phyloP scores from a whole-genome alignment of 2,329 filamentous ascomycete genomes.

The Colletotrichum lupini region DNA sequence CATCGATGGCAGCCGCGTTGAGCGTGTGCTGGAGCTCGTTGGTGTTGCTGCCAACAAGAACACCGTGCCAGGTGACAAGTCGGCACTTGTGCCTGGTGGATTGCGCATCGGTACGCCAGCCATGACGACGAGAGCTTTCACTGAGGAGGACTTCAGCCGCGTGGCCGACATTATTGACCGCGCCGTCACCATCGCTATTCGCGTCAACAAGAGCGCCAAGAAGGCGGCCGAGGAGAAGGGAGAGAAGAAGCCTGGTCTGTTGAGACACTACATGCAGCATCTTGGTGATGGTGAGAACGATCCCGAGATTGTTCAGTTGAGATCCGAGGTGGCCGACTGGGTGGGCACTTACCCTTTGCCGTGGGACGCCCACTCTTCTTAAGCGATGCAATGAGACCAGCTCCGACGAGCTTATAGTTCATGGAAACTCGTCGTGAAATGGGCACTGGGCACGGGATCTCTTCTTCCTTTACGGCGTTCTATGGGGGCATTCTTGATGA shows the following conservation, averaged over 20 bases:
- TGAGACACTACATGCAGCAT: conserved; percentile 76
- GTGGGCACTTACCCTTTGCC: conserved; percentile 79
- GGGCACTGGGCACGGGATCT: background rate
- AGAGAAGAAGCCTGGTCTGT: conserved; percentile 72
- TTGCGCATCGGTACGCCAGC: conserved; percentile 95
- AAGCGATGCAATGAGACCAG: background rate
- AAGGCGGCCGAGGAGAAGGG: conserved; percentile 75
- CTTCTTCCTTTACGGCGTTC: conserved; percentile 20
- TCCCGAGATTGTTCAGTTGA: conserved; percentile 77
- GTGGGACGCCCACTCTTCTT: conserved; percentile 61
- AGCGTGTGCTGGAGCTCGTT: conserved; percentile 89
- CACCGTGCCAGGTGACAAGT: conserved; percentile 94
- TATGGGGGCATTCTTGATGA: conserved; percentile 8
- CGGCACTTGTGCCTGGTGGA: conserved; percentile 91
- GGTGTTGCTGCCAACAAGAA: conserved; percentile 99
- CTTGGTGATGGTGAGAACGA: conserved; percentile 75
- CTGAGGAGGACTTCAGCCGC: conserved; percentile 85
- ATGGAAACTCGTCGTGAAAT: background rate
- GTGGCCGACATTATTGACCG: conserved; percentile 89
- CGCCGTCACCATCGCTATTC: conserved; percentile 81
- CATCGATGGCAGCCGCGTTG: conserved; percentile 89
- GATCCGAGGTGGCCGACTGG: conserved; percentile 82
- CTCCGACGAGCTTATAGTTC: background rate
- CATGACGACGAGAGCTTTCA: conserved; percentile 97
- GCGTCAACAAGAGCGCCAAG: conserved; percentile 78